Conservation (phyloP, 2,329 filamentous ascomycete species). For the Trichoderma cornu-damae region DNA sequence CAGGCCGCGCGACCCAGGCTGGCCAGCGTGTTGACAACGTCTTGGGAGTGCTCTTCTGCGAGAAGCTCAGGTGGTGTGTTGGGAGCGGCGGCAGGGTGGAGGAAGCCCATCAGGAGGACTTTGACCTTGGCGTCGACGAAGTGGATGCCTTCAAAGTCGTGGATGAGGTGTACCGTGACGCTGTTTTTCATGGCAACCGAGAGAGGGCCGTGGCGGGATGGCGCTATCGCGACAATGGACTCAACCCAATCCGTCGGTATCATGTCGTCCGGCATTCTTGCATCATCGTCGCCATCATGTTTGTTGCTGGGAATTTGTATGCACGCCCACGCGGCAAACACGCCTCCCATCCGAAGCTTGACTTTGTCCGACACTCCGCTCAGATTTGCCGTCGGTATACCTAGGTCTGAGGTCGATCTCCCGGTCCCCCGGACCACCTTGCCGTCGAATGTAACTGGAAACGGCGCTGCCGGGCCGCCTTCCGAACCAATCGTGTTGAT, state of each 20-base stretch:
- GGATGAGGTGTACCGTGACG: conserved; percentile 51
- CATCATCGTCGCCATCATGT: background rate
- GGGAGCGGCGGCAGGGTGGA: conserved; percentile 36
- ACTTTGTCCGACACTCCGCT: conserved; percentile 48
- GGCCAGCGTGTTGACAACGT: conserved; percentile 41
- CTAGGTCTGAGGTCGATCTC: conserved; percentile 35
- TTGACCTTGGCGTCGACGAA: conserved; percentile 45
- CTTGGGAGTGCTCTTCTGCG: conserved; percentile 33
- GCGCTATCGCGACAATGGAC: conserved; percentile 52
- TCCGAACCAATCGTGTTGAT: conserved; percentile 42
- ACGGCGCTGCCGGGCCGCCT: conserved; percentile 48
- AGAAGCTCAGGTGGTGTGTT: conserved; percentile 23
- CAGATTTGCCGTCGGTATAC: conserved; percentile 52
- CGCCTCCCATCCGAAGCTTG: conserved; percentile 50
- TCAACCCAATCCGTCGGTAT: conserved; percentile 50
- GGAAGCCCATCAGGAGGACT: conserved; percentile 55
- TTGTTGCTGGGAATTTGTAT: conserved; percentile 29
- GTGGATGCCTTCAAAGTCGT: conserved; percentile 41
- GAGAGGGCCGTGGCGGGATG: conserved; percentile 42
- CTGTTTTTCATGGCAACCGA: conserved; percentile 45
- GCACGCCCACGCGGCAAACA: conserved; percentile 61
- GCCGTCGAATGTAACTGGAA: conserved; percentile 49
- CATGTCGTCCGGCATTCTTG: conserved; percentile 26
- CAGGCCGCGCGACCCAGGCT: conserved; percentile 45
- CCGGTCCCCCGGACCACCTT: conserved; percentile 44